Evolutionary conservation across 2,329 filamentous ascomycete genomes (phyloP), one percentile per base, ranked within the genome.

Genomic region (Colletotrichum costaricense): DNA sequence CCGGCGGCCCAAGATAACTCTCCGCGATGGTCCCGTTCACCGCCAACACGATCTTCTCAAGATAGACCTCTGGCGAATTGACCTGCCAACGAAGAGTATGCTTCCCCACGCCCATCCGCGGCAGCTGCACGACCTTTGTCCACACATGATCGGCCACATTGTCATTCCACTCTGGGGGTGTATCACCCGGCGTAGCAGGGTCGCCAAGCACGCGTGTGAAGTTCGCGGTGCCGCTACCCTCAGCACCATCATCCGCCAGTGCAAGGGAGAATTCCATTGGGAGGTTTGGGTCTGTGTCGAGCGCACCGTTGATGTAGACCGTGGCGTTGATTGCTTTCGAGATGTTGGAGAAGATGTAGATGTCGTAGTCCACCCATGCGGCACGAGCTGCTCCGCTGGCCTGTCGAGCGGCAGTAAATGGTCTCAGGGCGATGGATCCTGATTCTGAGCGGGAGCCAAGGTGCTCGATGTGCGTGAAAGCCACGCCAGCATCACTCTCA

Each of bases 111-210:
- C 16, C 70, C 65, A 75, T 12, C 0, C 0, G 16, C 0, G 64
- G 64, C 22, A 76, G 62, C 9, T 19, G 16, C 2, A 80, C 78
- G 19, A 80, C 84, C 59, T 83, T 85, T 12, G 79, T 81, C 87
- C 87, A 89, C 7, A 86, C 86, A 28, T 83, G 76, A 62, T 87
- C 83, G 0, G 84, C 84, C 0, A 88, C 87, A 0, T 84, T 84
- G 12, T 77, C 78, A 7, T 81, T 78, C 87, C 87, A 89, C 14
- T 84, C 83, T 0, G 84, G 83, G 4, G 87, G 87, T 74, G 74
- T 84, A 75, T 81, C 85, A 75, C 82, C 79, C 2, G 81, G 78
- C 8, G 82, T 83, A 3, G 86, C 82, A 28, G 83, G 85, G 58
- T 85, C 80, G 3, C 84, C 79, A 2, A 85, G 72, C 7, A 81